These are phyloP conservation scores for Cubamyces sp. DNA, from an alignment of 768 basidiomycete species.

Conservation along the genomic window DNA sequence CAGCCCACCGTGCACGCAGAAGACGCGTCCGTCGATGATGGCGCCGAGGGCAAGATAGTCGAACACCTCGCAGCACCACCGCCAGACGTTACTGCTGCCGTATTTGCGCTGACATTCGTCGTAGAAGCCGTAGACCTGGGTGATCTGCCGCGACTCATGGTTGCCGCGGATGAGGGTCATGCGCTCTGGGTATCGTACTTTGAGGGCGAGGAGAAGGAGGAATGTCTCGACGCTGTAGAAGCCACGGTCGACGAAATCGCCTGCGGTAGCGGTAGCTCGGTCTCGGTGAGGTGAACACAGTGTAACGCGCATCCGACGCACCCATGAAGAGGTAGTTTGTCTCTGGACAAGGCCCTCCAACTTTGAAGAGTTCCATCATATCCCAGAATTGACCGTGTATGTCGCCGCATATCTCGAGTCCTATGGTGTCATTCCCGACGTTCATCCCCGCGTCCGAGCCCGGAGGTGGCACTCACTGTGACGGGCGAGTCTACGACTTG, in stretches of 20 bases:
- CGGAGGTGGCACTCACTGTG: conserved; percentile 63
- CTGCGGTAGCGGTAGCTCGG: conserved; percentile 44
- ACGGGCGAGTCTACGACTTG: conserved; percentile 96
- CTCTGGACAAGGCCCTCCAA: conserved; percentile 90
- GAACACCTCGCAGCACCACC: conserved; percentile 98
- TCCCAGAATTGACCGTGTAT: conserved; percentile 99
- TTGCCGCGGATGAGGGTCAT: conserved; percentile 97
- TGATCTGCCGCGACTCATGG: conserved; percentile 97
- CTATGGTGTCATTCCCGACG: conserved; percentile 10
- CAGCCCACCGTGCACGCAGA: conserved; percentile 96
- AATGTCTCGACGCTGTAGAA: conserved; percentile 98
- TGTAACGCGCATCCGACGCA: conserved; percentile 40
- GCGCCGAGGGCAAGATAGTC: conserved; percentile 95
- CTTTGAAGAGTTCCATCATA: conserved; percentile 92
- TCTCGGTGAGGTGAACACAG: conserved; percentile 16
- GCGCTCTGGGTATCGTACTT: conserved; percentile 96
- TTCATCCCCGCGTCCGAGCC: conserved; percentile 18
- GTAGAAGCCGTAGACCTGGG: conserved; percentile 93
- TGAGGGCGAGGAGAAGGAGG: conserved; percentile 90
- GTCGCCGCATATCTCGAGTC: conserved; percentile 82
- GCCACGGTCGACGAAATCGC: conserved; percentile 97
- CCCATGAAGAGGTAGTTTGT: conserved; percentile 98
- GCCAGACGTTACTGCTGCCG: conserved; percentile 91
- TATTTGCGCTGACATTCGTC: conserved; percentile 98
- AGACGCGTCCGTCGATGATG: conserved; percentile 95